Base-by-base conservation (phyloP, 2,329 filamentous ascomycete species). In the Akanthomyces lecanii region DNA sequence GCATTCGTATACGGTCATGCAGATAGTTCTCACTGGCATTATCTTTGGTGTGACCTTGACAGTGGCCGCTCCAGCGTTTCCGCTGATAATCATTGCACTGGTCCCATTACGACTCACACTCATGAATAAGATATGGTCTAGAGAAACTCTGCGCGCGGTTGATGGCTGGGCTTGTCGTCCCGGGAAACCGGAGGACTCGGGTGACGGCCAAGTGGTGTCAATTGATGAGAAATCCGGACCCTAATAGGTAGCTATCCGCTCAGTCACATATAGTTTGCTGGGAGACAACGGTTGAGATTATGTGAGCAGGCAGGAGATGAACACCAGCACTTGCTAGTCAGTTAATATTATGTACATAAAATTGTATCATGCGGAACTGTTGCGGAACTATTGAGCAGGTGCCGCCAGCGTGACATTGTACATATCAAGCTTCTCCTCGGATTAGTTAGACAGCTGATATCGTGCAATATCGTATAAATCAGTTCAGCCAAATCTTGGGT, bases 1-100 rank as follows among this genome's bases (percentile, higher is more conserved):
- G 14, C 85, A 89, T 68, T 72, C 76, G 11, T 89, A 85, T 71
- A 88, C 85, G 0, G 59, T 85, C 1, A 72, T 81, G 0, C 85
- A 88, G 70, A 80, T 89, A 28, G 66, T 83, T 1, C 72, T 86
- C 51, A 87, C 86, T 3, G 79, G 80, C 0, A 77, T 81, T 5
- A 82, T 89, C n/a, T 89, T 89, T 68, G 81, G 83, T 40, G 73
- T 88, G 18, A 89, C 85, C 0, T 76, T 88, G 58, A 88, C 85
- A 0, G 79, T 82, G n/a, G 85, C 81, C 0, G 85, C 85, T 0
- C 85, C 85, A 0, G 84, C 81, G 0, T 89, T 89, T 66, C 86
- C 86, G 1, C 74, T 89, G 8, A 79, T 88, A 30, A 87, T 89
- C 64, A 84, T 88, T 60, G 78, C 82, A 6, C 72, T 88, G n/a